A percentile compares a stretch with the other conserved stretches of the same genome.
These are phyloP conservation scores for Fusarium piperis DNA, from an alignment of 2,329 filamentous ascomycete genomes.

Conservation along the genomic window DNA sequence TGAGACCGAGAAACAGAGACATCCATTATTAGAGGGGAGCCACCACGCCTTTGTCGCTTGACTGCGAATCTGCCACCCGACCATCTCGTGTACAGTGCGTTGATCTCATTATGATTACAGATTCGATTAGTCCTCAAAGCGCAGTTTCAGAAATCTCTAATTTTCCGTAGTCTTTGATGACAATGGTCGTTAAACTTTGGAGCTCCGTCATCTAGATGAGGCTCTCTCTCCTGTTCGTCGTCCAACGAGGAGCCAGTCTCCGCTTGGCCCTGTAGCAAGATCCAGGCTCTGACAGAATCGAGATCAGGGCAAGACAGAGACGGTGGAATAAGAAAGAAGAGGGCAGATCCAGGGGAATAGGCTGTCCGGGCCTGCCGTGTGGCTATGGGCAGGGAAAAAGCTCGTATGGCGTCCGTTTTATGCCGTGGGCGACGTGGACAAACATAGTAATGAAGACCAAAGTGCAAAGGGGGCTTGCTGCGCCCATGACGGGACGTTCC, in stretches of 20 bases:
- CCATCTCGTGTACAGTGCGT: conserved; percentile 4
- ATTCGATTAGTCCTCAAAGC: conserved; percentile 19
- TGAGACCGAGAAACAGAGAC: conserved; percentile 15
- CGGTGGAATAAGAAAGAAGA: background rate
- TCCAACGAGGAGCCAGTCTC: background rate
- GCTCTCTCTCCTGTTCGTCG: background rate
- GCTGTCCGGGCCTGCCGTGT: conserved; percentile 34
- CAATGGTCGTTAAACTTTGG: conserved; percentile 1
- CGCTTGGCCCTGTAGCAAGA: background rate
- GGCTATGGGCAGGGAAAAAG: conserved; percentile 38
- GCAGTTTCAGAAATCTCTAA: conserved; percentile 32
- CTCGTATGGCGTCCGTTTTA: conserved; percentile 38
- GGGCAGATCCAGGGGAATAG: conserved; percentile 19
- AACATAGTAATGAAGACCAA: conserved; percentile 39
- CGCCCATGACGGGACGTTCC: background rate
- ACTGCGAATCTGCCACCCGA: background rate
- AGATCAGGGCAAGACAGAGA: conserved; percentile 9
- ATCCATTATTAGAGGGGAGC: conserved; percentile 15
- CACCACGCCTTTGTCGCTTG: conserved; percentile 8
- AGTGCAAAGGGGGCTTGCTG: conserved; percentile 21
- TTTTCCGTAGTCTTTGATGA: background rate
- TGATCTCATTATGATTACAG: conserved; percentile 25
- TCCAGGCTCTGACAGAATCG: background rate
- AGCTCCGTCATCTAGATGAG: background rate
- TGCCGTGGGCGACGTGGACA: conserved; percentile 36